A percentile compares a stretch with the other conserved stretches of the same genome.
Evolutionary conservation across 441 rosid species (phyloP).

Genomic region (Erodium trifolium): DNA sequence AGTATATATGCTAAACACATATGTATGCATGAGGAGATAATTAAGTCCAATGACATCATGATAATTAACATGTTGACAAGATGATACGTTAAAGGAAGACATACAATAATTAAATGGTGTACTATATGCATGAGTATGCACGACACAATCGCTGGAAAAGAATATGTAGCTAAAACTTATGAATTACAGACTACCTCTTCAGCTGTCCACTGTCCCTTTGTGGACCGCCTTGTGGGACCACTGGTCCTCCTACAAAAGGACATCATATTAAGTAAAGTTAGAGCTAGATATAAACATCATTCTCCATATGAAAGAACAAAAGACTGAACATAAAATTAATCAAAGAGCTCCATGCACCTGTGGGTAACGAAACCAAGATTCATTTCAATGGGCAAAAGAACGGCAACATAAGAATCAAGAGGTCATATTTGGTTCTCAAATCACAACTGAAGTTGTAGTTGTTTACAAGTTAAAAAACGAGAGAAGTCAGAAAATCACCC

Average conservation of each 20-base stretch:
- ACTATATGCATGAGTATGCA: background rate
- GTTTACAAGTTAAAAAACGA: background rate
- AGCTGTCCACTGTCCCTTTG: constrained; percentile 98
- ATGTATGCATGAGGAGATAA: background rate
- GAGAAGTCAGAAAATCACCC: constrained; percentile 41
- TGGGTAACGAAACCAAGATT: background rate
- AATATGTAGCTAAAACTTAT: background rate
- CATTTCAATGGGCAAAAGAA: background rate
- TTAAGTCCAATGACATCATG: background rate
- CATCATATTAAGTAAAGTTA: background rate
- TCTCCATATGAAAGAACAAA: background rate
- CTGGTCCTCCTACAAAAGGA: constrained; percentile 62
- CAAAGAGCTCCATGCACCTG: background rate
- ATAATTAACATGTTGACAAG: background rate
- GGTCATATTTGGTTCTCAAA: background rate
- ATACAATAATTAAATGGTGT: background rate
- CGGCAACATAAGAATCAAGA: background rate
- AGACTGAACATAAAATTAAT: background rate
- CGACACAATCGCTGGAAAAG: background rate
- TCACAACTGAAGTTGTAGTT: background rate
- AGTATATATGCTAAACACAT: background rate
- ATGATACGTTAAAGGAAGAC: background rate
- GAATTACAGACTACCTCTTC: constrained; percentile 57
- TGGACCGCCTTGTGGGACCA: constrained; percentile 96
- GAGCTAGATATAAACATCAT: background rate